Conservation (phyloP, 805 yeast species). For the Metschnikowia arizonensis region DNA sequence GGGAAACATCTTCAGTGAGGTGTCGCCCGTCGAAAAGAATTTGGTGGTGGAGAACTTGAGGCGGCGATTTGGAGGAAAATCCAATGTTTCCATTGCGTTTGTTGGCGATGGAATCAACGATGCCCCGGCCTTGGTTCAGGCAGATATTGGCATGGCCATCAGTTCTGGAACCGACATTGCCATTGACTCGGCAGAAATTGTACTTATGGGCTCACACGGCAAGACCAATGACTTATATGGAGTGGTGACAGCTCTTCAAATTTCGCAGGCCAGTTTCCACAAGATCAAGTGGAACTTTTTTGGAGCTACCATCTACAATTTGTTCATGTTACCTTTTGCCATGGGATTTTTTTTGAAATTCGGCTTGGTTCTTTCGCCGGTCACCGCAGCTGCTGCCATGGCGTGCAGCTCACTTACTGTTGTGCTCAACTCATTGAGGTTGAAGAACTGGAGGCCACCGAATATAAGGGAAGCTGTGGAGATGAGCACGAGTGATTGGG, state of each 20-base stretch:
- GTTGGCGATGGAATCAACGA: slow-evolving; percentile 98
- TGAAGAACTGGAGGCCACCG: slow-evolving; percentile 60
- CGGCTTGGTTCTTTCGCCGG: slow-evolving; percentile 75
- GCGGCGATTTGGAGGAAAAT: slow-evolving; percentile 31
- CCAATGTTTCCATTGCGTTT: slow-evolving; percentile 59
- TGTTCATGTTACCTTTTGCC: slow-evolving; percentile 86
- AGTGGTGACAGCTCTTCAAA: slow-evolving; percentile 58
- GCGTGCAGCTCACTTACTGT: slow-evolving; percentile 90
- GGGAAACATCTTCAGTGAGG: slow-evolving; percentile 65
- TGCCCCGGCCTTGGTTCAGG: slow-evolving; percentile 89
- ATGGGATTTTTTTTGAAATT: slow-evolving; percentile 85
- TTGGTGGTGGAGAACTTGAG: slow-evolving; percentile 59
- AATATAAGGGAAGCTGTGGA: slow-evolving; percentile 6
- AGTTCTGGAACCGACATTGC: slow-evolving; percentile 95
- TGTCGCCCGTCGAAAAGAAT: slow-evolving; percentile 75
- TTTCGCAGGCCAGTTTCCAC: slow-evolving; percentile 64
- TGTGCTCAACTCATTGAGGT: slow-evolving; percentile 68
- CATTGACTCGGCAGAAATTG: slow-evolving; percentile 93
- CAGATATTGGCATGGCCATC: slow-evolving; percentile 87
- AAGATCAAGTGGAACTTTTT: slow-evolving; percentile 77
- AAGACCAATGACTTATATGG: slow-evolving; percentile 40
- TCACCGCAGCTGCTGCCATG: slow-evolving; percentile 90
- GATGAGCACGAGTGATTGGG: slow-evolving; percentile 5
- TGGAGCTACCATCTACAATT: slow-evolving; percentile 83
- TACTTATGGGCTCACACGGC: slow-evolving; percentile 47